Evolutionary conservation across 495 filamentous ascomycete species (phyloP).

Genomic region (Trypethelium eluteriae): DNA sequence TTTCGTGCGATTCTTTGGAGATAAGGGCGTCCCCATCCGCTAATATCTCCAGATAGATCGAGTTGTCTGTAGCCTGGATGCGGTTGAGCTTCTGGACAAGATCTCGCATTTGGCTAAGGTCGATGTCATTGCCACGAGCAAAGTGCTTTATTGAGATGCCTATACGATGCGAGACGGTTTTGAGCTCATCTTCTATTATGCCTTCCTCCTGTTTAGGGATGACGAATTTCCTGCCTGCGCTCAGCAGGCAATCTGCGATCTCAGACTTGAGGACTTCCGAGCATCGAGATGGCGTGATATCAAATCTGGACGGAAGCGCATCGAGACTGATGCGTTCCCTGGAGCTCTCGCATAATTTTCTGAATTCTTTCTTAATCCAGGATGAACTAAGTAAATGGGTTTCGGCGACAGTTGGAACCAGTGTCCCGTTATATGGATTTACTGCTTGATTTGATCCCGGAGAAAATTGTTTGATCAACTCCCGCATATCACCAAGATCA

Average conservation of each 20-base stretch:
- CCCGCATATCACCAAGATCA: background rate
- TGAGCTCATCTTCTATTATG: background rate
- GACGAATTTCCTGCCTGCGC: background rate
- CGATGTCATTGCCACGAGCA: constrained; percentile 1
- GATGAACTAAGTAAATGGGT: background rate
- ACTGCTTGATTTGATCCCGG: background rate
- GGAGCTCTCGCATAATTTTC: background rate
- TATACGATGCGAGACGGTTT: background rate
- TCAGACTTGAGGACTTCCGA: background rate
- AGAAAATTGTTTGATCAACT: background rate
- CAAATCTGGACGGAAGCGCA: background rate
- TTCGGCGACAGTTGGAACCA: background rate
- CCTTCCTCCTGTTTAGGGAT: background rate
- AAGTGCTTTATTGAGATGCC: background rate
- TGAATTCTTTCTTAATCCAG: background rate
- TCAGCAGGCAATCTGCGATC: background rate
- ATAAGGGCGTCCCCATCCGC: background rate
- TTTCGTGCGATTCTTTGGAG: background rate
- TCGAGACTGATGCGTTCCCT: background rate
- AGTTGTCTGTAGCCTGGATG: background rate
- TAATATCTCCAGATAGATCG: background rate
- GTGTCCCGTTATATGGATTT: background rate
- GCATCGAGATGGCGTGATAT: background rate
- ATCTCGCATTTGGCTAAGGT: background rate
- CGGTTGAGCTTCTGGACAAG: background rate